Evolutionary conservation across 192 early-diverging fungal genomes (phyloP).

Genomic region (Spizellomyces punctatus): DNA sequence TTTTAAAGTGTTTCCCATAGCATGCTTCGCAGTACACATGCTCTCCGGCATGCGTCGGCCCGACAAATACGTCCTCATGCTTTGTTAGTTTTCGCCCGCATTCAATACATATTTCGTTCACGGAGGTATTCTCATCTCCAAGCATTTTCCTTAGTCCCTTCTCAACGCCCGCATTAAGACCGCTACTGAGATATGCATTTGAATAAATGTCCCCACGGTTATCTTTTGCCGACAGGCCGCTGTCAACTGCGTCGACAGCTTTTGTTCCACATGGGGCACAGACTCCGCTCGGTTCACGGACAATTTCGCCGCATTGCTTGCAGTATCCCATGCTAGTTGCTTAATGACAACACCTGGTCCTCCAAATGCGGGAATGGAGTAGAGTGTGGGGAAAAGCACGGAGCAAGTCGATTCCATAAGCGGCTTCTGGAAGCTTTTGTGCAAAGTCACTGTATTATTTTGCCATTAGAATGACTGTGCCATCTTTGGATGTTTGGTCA

Average conservation of each 20-base stretch:
- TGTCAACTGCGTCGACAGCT: slow-evolving; percentile 9
- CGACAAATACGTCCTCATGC: slow-evolving; percentile 16
- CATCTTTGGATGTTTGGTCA: too few relatives aligned
- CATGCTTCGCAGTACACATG: slow-evolving; percentile 29
- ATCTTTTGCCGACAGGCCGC: slow-evolving; percentile 16
- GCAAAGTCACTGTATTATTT: too few relatives aligned
- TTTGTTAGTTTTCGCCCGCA: slow-evolving; percentile 13
- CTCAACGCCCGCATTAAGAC: slow-evolving; percentile 32
- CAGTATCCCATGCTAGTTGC: slow-evolving; percentile 20
- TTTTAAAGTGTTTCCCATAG: slow-evolving; percentile 25
- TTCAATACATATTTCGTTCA: slow-evolving; percentile 24
- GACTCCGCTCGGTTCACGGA: slow-evolving; percentile 2
- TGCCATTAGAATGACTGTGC: too few relatives aligned
- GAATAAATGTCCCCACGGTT: slow-evolving; percentile 19
- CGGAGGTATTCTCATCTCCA: slow-evolving; percentile 6
- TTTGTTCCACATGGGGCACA: slow-evolving; percentile 2
- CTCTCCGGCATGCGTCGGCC: slow-evolving; percentile 23
- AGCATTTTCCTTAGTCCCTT: slow-evolving; percentile 24
- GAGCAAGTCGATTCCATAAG: too few relatives aligned
- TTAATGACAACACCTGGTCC: too few relatives aligned
- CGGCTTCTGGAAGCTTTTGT: too few relatives aligned
- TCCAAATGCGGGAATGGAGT: too few relatives aligned
- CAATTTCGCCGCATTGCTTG: slow-evolving; percentile 26
- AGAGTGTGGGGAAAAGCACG: too few relatives aligned
- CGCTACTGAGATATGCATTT: slow-evolving; percentile 23